Evolutionary conservation across 768 basidiomycete genomes (phyloP).

Genomic region (Tulasnella sp.): DNA sequence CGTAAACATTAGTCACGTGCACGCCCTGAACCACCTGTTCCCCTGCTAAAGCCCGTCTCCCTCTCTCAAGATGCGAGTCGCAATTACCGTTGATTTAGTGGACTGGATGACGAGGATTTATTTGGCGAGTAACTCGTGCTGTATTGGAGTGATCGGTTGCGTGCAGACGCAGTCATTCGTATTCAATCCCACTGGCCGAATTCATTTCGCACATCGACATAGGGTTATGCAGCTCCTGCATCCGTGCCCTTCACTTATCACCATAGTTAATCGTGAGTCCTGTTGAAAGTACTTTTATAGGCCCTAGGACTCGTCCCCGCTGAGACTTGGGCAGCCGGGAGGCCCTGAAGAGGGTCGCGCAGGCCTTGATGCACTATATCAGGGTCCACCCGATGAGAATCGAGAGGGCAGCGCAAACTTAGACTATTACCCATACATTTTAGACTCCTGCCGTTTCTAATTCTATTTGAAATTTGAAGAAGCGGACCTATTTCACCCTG

Average conservation of each 20-base stretch:
- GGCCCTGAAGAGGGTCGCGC: not conserved
- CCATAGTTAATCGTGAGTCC: too few relatives aligned
- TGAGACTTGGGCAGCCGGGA: too few relatives aligned
- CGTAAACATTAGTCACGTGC: constrained; percentile 1
- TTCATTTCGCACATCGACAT: not conserved
- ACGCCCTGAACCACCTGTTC: not conserved
- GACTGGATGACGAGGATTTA: not conserved
- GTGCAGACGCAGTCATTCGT: not conserved
- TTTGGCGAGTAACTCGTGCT: not conserved
- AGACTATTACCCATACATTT: not conserved
- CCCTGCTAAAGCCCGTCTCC: not conserved
- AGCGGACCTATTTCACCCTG: not conserved
- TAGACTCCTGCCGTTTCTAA: not conserved
- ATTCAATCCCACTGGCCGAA: not conserved
- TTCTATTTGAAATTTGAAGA: not conserved
- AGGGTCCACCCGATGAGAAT: not conserved
- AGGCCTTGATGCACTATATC: not conserved
- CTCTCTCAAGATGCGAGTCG: not conserved
- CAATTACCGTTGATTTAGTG: not conserved
- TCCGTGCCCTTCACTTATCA: too few relatives aligned
- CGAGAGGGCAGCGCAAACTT: not conserved
- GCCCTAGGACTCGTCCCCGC: too few relatives aligned
- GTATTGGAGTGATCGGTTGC: not conserved
- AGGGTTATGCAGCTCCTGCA: not conserved
- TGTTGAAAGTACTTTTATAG: too few relatives aligned